Percentiles rank a stretch among this genome's conserved stretches.
Conservation (phyloP, 2,329 filamentous ascomycete species). For the Cryphonectria carpinicola region DNA sequence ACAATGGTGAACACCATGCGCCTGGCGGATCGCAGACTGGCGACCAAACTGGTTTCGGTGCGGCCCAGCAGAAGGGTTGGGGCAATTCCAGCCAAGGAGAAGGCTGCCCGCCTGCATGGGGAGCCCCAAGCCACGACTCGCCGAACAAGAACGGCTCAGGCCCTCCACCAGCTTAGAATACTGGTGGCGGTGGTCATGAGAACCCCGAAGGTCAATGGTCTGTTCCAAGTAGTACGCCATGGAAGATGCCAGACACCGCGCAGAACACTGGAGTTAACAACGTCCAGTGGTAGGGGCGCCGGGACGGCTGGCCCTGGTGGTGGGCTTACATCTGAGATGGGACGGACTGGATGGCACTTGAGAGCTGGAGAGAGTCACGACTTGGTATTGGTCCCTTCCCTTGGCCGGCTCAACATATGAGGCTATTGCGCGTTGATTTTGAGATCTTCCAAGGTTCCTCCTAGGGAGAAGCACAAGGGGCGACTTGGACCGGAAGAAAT, state of each 20-base stretch:
- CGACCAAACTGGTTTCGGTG: not conserved
- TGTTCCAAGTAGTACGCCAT: constrained; percentile 5
- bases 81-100: not conserved
- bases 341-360: not conserved
- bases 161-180: not conserved
- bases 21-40: not conserved
- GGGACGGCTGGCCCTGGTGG: constrained; percentile 11
- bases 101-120: not conserved
- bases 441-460: no score
- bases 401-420: not conserved
- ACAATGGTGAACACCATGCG: not conserved
- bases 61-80: not conserved
- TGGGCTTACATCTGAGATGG: constrained; percentile 2
- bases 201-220: constrained; percentile 20
- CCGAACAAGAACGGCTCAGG: not conserved
- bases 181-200: constrained; percentile 6
- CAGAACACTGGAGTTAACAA: constrained; percentile 21
- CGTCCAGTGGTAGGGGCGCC: constrained; percentile 22
- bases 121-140: not conserved
- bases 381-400: not conserved
- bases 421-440: not conserved
- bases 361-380: constrained; percentile 3
- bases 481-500: no score
- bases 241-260: constrained; percentile 4
- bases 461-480: not conserved